Conservation (phyloP, 371 early-diverging fungal genomes). For the Nematocida displodere region DNA sequence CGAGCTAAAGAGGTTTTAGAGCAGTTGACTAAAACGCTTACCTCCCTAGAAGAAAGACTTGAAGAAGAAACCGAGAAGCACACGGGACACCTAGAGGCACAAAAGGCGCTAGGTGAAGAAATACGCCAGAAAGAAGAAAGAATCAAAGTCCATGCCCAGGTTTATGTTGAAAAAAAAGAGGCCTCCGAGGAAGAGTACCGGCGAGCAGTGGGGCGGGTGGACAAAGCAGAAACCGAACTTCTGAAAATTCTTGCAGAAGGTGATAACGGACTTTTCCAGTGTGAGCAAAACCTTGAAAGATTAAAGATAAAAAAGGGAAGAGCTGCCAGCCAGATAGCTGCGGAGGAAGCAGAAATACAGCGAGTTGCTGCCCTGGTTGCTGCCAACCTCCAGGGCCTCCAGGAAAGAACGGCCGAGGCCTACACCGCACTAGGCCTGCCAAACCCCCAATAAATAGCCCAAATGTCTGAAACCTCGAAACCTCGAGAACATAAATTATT, state of each 20-base stretch:
- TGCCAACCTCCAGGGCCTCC: constrained; percentile 9
- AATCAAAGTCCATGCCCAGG: constrained; percentile 49
- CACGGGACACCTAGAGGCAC: background rate
- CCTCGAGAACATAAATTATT: no score
- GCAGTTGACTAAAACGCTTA: constrained; percentile 13
- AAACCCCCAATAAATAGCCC: background rate
- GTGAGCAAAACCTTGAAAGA: constrained; percentile 60
- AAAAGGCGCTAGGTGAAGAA: constrained; percentile 21
- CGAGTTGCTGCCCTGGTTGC: constrained; percentile 43
- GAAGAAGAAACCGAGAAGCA: constrained; percentile 46
- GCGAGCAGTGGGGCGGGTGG: constrained; percentile 61
- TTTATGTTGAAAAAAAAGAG: constrained; percentile 66
- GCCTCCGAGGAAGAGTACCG: constrained; percentile 59
- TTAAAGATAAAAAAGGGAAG: constrained; percentile 59
- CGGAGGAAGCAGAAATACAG: constrained; percentile 61
- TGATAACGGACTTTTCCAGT: constrained; percentile 59
- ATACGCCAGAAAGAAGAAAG: constrained; percentile 38
- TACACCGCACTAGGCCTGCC: background rate
- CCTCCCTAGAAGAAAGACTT: constrained; percentile 40
- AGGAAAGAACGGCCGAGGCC: constrained; percentile 38
- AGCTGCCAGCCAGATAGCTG: constrained; percentile 42
- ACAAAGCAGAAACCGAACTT: constrained; percentile 62
- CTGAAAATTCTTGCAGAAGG: constrained; percentile 60
- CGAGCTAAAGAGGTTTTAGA: constrained; percentile 27
- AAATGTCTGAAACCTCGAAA: no score